A percentile compares a stretch with the other conserved stretches of the same genome.
Conservation (phyloP, 257 asterid species). For the Jasminum sambac region DNA sequence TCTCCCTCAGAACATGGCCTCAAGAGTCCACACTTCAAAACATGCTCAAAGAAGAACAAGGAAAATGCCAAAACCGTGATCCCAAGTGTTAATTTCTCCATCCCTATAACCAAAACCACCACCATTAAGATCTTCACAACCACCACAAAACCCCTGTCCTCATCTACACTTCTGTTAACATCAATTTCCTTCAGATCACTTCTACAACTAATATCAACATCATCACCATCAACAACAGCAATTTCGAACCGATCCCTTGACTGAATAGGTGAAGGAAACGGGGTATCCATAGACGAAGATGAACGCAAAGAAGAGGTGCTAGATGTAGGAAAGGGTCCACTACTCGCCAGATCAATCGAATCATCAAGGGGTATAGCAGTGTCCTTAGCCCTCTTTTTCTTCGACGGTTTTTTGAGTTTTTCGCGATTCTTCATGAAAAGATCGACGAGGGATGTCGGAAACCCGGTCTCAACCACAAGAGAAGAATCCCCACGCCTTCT, state of each 20-base stretch:
- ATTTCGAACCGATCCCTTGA: neutral
- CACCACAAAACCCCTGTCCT: conserved; percentile 32
- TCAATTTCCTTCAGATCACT: conserved; percentile 1
- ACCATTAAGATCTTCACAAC: conserved; percentile 48
- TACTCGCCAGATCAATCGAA: conserved; percentile 12
- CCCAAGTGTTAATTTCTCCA: conserved; percentile 60
- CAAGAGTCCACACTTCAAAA: conserved; percentile 27
- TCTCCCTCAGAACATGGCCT: conserved; percentile 30
- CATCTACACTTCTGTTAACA: conserved; percentile 24
- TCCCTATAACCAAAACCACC: conserved; percentile 59
- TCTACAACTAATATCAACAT: neutral
- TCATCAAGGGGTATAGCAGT: conserved; percentile 5
- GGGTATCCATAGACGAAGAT: neutral
- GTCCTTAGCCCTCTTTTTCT: conserved; percentile 34
- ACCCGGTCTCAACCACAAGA: conserved; percentile 75
- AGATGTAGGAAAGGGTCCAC: conserved; percentile 12
- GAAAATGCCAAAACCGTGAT: conserved; percentile 64
- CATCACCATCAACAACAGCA: neutral
- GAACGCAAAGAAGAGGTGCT: conserved; percentile 18
- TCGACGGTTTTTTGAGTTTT: conserved; percentile 46
- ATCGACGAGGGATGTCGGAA: conserved; percentile 80
- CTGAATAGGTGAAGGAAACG: neutral
- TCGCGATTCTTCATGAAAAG: conserved; percentile 73
- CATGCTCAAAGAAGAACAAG: conserved; percentile 53
- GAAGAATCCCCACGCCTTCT: conserved; percentile 63